phyloP scores from a whole-genome alignment of 2,329 filamentous ascomycete species.

The Aspergillus novofumigatus region DNA sequence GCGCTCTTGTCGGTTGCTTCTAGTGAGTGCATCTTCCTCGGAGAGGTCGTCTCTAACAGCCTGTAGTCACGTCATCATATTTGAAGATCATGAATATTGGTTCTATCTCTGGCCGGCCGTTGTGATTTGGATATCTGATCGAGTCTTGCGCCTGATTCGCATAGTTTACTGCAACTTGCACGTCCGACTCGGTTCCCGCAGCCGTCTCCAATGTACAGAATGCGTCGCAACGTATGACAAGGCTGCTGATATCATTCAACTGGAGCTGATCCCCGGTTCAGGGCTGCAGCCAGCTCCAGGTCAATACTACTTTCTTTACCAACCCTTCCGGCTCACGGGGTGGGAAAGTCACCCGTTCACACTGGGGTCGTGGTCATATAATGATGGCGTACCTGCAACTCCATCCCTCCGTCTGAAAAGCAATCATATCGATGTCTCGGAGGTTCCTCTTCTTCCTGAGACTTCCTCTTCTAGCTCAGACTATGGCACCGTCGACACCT shows the following conservation, averaged over 20 bases:
- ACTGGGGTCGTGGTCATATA: conserved; percentile 31
- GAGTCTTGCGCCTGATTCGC: conserved; percentile 41
- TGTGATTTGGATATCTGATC: conserved; percentile 47
- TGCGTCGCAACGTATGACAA: conserved; percentile 43
- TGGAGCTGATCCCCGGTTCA: conserved; percentile 42
- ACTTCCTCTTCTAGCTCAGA: neutral
- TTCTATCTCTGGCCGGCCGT: conserved; percentile 49
- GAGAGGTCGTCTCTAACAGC: neutral
- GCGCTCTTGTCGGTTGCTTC: conserved; percentile 45
- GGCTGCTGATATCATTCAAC: conserved; percentile 43
- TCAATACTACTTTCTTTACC: conserved; percentile 50
- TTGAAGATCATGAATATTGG: conserved; percentile 45
- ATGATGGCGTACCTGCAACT: neutral
- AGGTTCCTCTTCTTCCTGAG: conserved; percentile 25
- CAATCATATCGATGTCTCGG: conserved; percentile 19
- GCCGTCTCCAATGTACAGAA: conserved; percentile 26
- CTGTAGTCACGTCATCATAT: conserved; percentile 46
- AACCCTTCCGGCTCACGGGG: conserved; percentile 40
- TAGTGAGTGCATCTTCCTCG: conserved; percentile 32
- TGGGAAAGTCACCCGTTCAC: conserved; percentile 54
- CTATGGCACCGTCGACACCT: neutral
- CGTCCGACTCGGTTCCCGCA: conserved; percentile 20
- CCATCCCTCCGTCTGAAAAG: neutral
- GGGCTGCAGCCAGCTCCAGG: conserved; percentile 39
- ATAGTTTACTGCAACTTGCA: conserved; percentile 43